Evolutionary conservation across 306 rosid species (phyloP), one percentile per base, ranked within the genome.

Genomic region (Fagus sylvatica): DNA sequence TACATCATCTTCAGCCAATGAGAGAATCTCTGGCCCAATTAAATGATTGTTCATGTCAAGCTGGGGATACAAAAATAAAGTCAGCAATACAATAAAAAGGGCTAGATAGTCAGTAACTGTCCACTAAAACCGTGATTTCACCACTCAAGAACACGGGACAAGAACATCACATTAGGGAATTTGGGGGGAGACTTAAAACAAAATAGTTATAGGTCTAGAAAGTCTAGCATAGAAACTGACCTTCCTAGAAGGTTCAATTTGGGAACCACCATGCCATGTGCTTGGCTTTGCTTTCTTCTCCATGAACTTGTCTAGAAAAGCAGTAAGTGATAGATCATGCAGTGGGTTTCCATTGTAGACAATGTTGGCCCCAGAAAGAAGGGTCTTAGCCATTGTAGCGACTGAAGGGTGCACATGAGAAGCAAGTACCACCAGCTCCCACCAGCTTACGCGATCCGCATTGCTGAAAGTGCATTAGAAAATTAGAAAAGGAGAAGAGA

Each of bases 291-390:
- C 85, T 82, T 95, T 95, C 84, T 95, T 95, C 89, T 95, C 99
- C 99, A 95, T 93, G 81, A 95, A 91, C 80, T 95, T 95, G 83
- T 95, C 99, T 10, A 95, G 83, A 85, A 95, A 95, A 81, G 99
- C 98, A 60, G 98, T 51, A 5, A 93, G 86, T 10, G 96, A 87
- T 10, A 91, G 85, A 76, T 93, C 99, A 51, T 87, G 81, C 51
- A 95, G 78, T 0, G 99, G 99, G 80, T 95, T 93, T 84, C 99
- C 98, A 17, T 93, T 82, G 81, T 95, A 95, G 61, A 95, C 88
- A 33, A 95, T 93, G 80, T 93, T 91, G 51, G 97, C 92, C 40
- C 99, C 99, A 7, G 91, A 93, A 36, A 95, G 96, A 82, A 95
- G 91, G 6, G 98, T 93, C 73, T 39, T 80, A 41, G 99, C 99